A percentile compares a stretch with the other conserved stretches of the same genome.
phyloP scores from a whole-genome alignment of 768 basidiomycete genomes.

The Boletus tomentosulus region DNA sequence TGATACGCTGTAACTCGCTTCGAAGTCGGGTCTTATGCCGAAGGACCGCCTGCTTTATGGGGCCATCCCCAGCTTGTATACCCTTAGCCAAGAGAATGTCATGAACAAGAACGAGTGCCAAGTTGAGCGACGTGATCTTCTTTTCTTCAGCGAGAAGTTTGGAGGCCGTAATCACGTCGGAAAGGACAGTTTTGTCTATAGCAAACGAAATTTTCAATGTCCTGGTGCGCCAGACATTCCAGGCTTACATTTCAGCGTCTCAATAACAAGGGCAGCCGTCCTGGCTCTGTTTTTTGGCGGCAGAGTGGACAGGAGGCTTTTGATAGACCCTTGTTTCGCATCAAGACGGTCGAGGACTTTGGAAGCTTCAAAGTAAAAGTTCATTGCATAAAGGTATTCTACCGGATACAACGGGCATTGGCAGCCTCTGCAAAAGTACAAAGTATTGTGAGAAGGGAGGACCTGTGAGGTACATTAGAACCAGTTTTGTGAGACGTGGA shows the following conservation, averaged over 20 bases:
- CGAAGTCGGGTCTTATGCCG: conserved; percentile 87
- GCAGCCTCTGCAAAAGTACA: conserved; percentile 24
- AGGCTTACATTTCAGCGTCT: conserved; percentile 88
- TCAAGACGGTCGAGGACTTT: conserved; percentile 81
- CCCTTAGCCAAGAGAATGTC: conserved; percentile 81
- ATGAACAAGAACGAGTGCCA: conserved; percentile 85
- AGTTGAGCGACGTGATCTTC: conserved; percentile 66
- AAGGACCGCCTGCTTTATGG: conserved; percentile 80
- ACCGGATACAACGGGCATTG: conserved; percentile 23
- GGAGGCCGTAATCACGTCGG: conserved; percentile 61
- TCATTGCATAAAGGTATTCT: conserved; percentile 53
- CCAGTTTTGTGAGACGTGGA: conserved; percentile 7
- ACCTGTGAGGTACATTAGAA: conserved; percentile 29
- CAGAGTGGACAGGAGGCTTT: conserved; percentile 70
- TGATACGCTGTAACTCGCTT: conserved; percentile 81
- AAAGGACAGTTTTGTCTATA: conserved; percentile 74
- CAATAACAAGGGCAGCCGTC: conserved; percentile 83
- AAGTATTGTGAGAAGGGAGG: conserved; percentile 12
- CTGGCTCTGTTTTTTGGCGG: conserved; percentile 74
- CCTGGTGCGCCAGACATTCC: neutral
- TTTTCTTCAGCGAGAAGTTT: conserved; percentile 72
- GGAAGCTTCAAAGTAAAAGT: conserved; percentile 93
- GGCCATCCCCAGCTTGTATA: conserved; percentile 89
- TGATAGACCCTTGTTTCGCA: conserved; percentile 88
- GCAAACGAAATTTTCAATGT: conserved; percentile 3